These are phyloP conservation scores for Stemphylium lycopersici DNA, from an alignment of 2,329 filamentous ascomycete species.

Conservation along the genomic window DNA sequence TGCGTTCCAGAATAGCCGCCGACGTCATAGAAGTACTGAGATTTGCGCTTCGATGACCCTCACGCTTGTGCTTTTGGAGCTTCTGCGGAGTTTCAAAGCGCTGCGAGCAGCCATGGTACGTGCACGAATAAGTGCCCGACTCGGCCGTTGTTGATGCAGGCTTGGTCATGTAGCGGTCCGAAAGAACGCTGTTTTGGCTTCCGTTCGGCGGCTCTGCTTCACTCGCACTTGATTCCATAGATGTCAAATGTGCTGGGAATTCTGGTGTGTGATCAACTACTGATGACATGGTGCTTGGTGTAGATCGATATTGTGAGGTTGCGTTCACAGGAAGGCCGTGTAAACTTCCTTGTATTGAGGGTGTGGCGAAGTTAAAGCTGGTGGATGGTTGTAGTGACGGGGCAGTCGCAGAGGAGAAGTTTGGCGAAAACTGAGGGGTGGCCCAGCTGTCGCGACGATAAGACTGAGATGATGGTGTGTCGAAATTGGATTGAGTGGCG, in stretches of 20 bases:
- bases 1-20: slow-evolving; percentile 65
- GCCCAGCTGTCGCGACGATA: slow-evolving; percentile 46
- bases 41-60: slow-evolving; percentile 73
- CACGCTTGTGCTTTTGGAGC: slow-evolving; percentile 93
- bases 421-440: slow-evolving; percentile 43
- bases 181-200: slow-evolving; percentile 47
- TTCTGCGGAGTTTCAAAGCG: slow-evolving; percentile 87
- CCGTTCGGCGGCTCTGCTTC: slow-evolving; percentile 55
- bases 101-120: slow-evolving; percentile 86
- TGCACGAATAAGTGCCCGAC: slow-evolving; percentile 92
- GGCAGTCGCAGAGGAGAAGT: slow-evolving; percentile 40
- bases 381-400: slow-evolving; percentile 42
- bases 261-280: slow-evolving; percentile 56
- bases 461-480: slow-evolving; percentile 43
- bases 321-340: slow-evolving; percentile 41
- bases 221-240: slow-evolving; percentile 66
- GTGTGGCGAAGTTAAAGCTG: slow-evolving; percentile 56
- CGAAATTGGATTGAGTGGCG: slow-evolving; percentile 45
- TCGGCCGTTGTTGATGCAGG: slow-evolving; percentile 73
- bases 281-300: slow-evolving; percentile 37
- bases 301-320: slow-evolving; percentile 45
- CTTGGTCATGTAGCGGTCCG: slow-evolving; percentile 51
- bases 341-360: slow-evolving; percentile 45
- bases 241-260: slow-evolving; percentile 65
- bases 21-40: slow-evolving; percentile 56